A percentile compares a stretch with the other conserved stretches of the same genome.
phyloP scores from a whole-genome alignment of 73 alveolate species.

The Uronychia setigera region DNA sequence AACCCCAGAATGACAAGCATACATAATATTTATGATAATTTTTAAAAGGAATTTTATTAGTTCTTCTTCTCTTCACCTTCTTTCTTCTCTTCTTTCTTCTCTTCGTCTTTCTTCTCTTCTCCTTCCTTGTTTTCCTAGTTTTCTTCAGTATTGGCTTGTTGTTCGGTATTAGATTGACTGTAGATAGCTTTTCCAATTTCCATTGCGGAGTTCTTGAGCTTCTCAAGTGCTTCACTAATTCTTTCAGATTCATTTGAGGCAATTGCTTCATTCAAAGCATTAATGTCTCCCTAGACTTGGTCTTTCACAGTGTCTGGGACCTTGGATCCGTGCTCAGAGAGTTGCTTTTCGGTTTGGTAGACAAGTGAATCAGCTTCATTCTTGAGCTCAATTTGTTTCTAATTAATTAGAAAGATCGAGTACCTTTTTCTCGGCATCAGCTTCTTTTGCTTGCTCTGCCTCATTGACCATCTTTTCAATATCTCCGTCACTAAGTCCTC shows the following conservation, averaged over 20 bases:
- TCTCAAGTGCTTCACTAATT: conserved; percentile 77
- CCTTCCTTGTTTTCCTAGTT: no score
- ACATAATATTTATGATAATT: no score
- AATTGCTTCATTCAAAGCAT: conserved; percentile 70
- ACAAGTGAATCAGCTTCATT: conserved; percentile 89
- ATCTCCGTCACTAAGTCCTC: conserved; percentile 89
- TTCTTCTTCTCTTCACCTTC: no score
- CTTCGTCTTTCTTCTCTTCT: no score
- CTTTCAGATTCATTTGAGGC: conserved; percentile 69
- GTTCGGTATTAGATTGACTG: conserved; percentile 40
- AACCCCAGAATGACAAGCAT: no score
- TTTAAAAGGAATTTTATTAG: no score
- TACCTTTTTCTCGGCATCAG: conserved; percentile 82
- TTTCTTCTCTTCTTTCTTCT: no score
- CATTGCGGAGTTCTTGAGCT: conserved; percentile 83
- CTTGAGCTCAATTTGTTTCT: conserved; percentile 56
- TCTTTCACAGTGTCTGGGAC: conserved; percentile 73
- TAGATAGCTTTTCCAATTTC: conserved; percentile 89
- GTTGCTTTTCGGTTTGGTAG: conserved; percentile 84
- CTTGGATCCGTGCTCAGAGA: conserved; percentile 77
- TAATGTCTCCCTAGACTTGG: conserved; percentile 61
- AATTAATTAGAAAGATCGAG: neutral
- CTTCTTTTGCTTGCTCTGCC: conserved; percentile 83
- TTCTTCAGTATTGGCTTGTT: no score
- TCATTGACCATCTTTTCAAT: conserved; percentile 90